Conservation (phyloP, 2,329 filamentous ascomycete genomes). For the Aurifilum marmelostoma region DNA sequence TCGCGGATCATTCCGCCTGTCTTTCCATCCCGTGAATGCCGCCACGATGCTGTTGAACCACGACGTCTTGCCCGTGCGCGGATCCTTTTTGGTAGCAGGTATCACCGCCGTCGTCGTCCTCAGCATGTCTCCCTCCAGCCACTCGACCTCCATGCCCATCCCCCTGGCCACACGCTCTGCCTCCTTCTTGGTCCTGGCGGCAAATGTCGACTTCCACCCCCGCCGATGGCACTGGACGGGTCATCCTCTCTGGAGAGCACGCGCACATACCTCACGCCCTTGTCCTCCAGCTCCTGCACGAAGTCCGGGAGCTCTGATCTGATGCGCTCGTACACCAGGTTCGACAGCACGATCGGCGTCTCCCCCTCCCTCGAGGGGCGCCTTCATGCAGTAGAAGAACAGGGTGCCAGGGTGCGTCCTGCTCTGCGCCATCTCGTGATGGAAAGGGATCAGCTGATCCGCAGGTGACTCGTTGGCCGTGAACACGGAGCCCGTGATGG, state of each 20-base stretch:
- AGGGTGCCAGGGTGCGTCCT: constrained; percentile 22
- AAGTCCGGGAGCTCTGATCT: constrained; percentile 19
- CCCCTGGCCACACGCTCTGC: constrained; percentile 19
- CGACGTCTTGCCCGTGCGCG: constrained; percentile 19
- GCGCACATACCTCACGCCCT: constrained; percentile 26
- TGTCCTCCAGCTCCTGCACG: constrained; percentile 24
- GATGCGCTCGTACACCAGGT: constrained; percentile 24
- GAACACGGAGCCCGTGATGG: constrained; percentile 26
- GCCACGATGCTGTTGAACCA: constrained; percentile 30
- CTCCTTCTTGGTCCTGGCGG: constrained; percentile 11
- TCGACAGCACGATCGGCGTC: constrained; percentile 27
- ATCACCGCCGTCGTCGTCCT: constrained; percentile 27
- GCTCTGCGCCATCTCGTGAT: constrained; percentile 30
- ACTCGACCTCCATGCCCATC: constrained; percentile 26
- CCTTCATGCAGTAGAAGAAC: constrained; percentile 27
- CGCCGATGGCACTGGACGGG: constrained; percentile 28
- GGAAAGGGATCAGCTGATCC: constrained; percentile 29
- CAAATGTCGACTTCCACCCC: constrained; percentile 29
- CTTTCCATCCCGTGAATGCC: constrained; percentile 28
- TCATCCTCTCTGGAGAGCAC: constrained; percentile 21
- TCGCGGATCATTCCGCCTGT: constrained; percentile 23
- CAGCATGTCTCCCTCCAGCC: constrained; percentile 23
- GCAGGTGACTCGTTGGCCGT: constrained; percentile 28
- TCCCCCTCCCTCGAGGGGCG: constrained; percentile 18
- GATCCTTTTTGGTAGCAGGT: constrained; percentile 22